These are phyloP conservation scores for Nyctanthes arbortristis DNA, from an alignment of 257 asterid species.

Conservation along the genomic window DNA sequence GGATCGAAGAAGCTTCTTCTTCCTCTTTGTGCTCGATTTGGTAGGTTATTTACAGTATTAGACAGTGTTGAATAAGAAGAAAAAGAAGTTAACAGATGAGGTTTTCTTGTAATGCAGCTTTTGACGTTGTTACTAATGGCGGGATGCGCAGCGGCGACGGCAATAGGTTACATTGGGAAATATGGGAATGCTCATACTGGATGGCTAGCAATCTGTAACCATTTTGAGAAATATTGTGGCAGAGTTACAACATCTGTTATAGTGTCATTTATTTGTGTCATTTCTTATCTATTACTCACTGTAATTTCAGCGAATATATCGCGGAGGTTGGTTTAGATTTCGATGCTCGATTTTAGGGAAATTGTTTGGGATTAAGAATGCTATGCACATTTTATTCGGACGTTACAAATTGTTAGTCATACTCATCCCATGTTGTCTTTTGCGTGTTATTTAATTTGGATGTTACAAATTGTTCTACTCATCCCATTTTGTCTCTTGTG, in stretches of 20 bases:
- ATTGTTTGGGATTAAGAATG: neutral
- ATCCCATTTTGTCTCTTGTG: no score
- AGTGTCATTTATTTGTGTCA: slow-evolving; percentile 31
- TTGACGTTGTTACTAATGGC: slow-evolving; percentile 44
- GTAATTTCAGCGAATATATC: slow-evolving; percentile 48
- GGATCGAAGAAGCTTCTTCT: slow-evolving; percentile 37
- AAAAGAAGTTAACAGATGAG: neutral
- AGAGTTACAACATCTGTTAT: slow-evolving; percentile 31
- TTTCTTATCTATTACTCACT: slow-evolving; percentile 42
- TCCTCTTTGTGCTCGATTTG: slow-evolving; percentile 68
- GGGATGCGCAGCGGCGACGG: slow-evolving; percentile 64
- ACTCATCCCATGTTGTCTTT: neutral
- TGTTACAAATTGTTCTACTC: no score
- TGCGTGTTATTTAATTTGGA: no score
- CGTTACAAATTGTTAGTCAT: neutral
- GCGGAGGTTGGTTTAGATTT: slow-evolving; percentile 23
- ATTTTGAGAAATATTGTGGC: slow-evolving; percentile 48
- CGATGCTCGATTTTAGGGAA: neutral
- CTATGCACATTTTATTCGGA: neutral
- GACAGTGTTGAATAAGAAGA: neutral
- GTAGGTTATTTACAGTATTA: slow-evolving; percentile 24
- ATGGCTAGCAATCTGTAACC: slow-evolving; percentile 59
- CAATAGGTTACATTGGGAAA: slow-evolving; percentile 62
- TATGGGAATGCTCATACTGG: slow-evolving; percentile 60
- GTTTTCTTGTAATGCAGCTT: no score